Evolutionary conservation across 441 rosid genomes (phyloP).

Genomic region (Theobroma grandiflorum): DNA sequence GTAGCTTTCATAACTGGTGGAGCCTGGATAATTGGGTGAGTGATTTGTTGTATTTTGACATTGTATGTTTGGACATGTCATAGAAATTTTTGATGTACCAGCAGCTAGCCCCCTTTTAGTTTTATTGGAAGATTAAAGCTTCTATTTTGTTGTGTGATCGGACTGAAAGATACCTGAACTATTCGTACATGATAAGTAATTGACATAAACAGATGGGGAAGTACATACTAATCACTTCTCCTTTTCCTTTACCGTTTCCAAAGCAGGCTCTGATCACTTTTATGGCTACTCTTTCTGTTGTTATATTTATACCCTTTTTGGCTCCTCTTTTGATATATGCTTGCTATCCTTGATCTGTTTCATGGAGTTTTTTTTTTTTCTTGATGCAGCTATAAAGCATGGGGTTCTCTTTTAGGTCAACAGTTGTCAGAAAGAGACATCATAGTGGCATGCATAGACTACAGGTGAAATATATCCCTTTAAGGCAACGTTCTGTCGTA

Average conservation of each 20-base stretch:
- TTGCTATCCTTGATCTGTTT: slow-evolving; percentile 22
- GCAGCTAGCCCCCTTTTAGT: neutral
- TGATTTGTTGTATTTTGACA: slow-evolving; percentile 25
- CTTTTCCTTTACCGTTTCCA: slow-evolving; percentile 12
- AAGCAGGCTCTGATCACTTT: neutral
- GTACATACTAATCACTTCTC: neutral
- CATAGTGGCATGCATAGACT: slow-evolving; percentile 93
- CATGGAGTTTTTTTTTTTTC: slow-evolving; percentile 31
- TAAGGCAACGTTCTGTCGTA: slow-evolving; percentile 15
- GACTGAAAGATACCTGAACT: neutral
- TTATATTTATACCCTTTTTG: neutral
- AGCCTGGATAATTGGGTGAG: slow-evolving; percentile 99
- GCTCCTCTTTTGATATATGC: slow-evolving; percentile 1
- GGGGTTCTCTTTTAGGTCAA: slow-evolving; percentile 94
- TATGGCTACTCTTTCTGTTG: neutral
- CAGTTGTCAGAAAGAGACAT: slow-evolving; percentile 90
- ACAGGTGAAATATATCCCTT: slow-evolving; percentile 59
- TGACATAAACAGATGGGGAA: neutral
- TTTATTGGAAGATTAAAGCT: slow-evolving; percentile 12
- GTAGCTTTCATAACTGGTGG: slow-evolving; percentile 97
- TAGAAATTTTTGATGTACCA: neutral
- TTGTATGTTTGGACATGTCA: neutral
- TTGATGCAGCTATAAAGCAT: slow-evolving; percentile 79
- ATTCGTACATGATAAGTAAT: neutral
- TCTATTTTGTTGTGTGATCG: neutral